Percentiles rank a stretch among this genome's conserved stretches.
These are phyloP conservation scores for Allantophomopsis cytisporea DNA, from an alignment of 2,329 filamentous ascomycete species.

Conservation along the genomic window DNA sequence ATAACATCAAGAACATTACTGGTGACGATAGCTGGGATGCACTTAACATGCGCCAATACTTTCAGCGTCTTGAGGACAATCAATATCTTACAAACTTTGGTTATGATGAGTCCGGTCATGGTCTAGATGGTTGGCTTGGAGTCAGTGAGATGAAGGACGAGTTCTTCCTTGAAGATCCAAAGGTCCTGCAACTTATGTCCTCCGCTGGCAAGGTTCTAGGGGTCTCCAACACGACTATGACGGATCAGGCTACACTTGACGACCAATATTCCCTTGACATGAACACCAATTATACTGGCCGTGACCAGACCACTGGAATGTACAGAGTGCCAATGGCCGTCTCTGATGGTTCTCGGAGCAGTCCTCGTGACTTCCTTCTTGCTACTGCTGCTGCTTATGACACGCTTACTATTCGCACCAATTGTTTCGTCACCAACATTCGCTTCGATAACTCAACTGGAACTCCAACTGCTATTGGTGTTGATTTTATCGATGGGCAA, in stretches of 20 bases:
- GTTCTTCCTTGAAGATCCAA: constrained; percentile 6
- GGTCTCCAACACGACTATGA: constrained; percentile 1
- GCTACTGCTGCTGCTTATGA: constrained; percentile 9
- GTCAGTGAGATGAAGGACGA: constrained; percentile 1
- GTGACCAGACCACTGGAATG: constrained; percentile 7
- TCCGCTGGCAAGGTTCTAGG: constrained; percentile 6
- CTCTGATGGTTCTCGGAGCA: constrained; percentile 5
- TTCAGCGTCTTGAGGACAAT: constrained; percentile 26
- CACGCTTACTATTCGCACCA: constrained; percentile 7
- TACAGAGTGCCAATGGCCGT: constrained; percentile 11
- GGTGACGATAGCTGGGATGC: constrained; percentile 28
- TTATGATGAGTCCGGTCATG: constrained; percentile 23
- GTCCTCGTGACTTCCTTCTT: constrained; percentile 13
- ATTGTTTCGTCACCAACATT: constrained; percentile 24
- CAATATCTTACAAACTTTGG: constrained; percentile 23
- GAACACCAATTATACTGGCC: constrained; percentile 8
- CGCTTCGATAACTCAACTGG: constrained; percentile 19
- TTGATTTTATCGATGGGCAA: constrained; percentile 26
- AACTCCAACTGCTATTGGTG: constrained; percentile 22
- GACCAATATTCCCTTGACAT: constrained; percentile 8
- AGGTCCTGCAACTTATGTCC: constrained; percentile 8
- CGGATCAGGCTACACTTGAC: constrained; percentile 3
- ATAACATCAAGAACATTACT: constrained; percentile 24
- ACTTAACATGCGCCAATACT: constrained; percentile 25
- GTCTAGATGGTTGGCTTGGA: constrained; percentile 24